Conservation (phyloP, 345 rosid genomes). For the Gossypium sturtianum region DNA sequence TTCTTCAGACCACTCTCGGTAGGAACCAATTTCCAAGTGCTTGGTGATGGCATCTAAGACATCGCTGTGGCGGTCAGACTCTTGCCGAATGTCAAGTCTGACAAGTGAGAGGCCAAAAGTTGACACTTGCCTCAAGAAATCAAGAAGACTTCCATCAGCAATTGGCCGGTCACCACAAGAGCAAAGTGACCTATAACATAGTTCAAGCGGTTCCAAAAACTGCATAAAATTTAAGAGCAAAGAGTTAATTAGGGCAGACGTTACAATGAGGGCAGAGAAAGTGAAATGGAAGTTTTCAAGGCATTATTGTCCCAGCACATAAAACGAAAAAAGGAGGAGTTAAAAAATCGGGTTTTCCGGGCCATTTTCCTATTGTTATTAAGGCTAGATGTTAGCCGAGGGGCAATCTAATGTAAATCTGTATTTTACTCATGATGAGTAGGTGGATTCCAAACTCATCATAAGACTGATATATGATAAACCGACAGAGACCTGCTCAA, state of each 20-base stretch:
- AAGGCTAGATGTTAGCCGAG: neutral
- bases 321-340: neutral
- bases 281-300: neutral
- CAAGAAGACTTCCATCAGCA: constrained; percentile 99
- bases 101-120: constrained; percentile 96
- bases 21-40: constrained; percentile 82
- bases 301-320: neutral
- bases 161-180: constrained; percentile 85
- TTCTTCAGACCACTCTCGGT: constrained; percentile 88
- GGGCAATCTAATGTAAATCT: neutral
- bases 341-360: neutral
- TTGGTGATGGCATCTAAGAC: constrained; percentile 87
- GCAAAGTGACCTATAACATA: constrained; percentile 89
- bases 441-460: constrained; percentile 2
- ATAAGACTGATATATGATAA: neutral
- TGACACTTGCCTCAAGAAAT: constrained; percentile 95
- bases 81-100: constrained; percentile 93
- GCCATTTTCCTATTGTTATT: neutral
- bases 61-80: constrained; percentile 95
- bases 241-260: constrained; percentile 11
- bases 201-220: constrained; percentile 98
- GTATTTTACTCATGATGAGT: neutral
- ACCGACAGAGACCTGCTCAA: constrained; percentile 51
- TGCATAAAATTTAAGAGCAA: constrained; percentile 18
- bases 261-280: neutral